These are phyloP conservation scores for Nakataea oryzae DNA, from an alignment of 2,329 filamentous ascomycete species.

Conservation along the genomic window DNA sequence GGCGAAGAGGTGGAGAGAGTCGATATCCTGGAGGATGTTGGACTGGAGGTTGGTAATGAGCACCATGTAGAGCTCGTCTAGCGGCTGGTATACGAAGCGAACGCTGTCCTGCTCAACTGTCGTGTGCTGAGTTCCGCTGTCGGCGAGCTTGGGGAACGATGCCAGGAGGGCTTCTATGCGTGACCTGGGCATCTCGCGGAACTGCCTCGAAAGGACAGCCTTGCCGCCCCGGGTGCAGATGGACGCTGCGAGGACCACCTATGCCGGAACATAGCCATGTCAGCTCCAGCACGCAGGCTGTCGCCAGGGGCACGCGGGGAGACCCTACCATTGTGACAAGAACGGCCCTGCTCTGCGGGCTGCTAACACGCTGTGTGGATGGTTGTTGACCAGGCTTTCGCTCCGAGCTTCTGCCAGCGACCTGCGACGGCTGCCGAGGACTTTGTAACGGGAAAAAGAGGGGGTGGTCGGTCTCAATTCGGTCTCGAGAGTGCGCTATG, in stretches of 20 bases:
- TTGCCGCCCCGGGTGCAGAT: slow-evolving; percentile 98
- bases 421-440: background rate
- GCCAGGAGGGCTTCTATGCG: slow-evolving; percentile 93
- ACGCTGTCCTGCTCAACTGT: slow-evolving; percentile 99
- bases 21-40: slow-evolving; percentile 98
- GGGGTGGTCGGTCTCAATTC: background rate
- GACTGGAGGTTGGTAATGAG: slow-evolving; percentile 99
- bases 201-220: slow-evolving; percentile 94
- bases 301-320: background rate
- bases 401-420: background rate
- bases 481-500: background rate
- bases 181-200: slow-evolving; percentile 94
- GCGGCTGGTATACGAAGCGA: slow-evolving; percentile 96
- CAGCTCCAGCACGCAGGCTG: background rate
- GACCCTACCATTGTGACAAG: background rate
- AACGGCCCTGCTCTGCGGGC: background rate
- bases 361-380: slow-evolving; percentile 2
- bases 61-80: slow-evolving; percentile 99
- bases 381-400: slow-evolving; percentile 6
- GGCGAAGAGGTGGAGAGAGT: slow-evolving; percentile 93
- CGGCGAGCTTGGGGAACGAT: slow-evolving; percentile 94
- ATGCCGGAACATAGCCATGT: slow-evolving; percentile 6
- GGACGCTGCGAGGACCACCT: slow-evolving; percentile 98
- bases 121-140: slow-evolving; percentile 92
- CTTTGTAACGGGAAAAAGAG: background rate